A percentile compares a stretch with the other conserved stretches of the same genome.
Evolutionary conservation across 805 yeast species (phyloP).

Genomic region (Yamadazyma sp.): DNA sequence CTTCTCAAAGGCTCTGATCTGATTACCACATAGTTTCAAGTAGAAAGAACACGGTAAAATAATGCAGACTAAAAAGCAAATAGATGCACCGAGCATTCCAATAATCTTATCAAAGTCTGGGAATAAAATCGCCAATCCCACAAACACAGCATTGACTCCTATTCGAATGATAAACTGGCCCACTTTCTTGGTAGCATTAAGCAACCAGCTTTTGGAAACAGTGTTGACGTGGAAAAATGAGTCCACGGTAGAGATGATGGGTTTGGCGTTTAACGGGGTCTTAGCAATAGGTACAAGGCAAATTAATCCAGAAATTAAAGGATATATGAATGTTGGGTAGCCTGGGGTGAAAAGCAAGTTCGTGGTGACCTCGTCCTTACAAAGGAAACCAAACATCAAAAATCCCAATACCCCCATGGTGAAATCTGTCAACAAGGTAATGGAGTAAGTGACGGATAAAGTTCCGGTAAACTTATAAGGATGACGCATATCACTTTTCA

Average conservation of each 20-base stretch:
- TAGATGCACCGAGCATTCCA: constrained; percentile 77
- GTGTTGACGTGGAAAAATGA: constrained; percentile 40
- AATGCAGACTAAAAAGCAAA: constrained; percentile 77
- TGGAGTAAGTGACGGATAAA: constrained; percentile 56
- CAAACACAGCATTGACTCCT: constrained; percentile 56
- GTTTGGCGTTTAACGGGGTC: constrained; percentile 79
- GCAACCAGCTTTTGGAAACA: constrained; percentile 13
- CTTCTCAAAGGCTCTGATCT: constrained; percentile 41
- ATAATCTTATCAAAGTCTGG: constrained; percentile 82
- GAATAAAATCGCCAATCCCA: constrained; percentile 58
- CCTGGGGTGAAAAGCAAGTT: constrained; percentile 46
- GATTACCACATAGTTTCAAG: constrained; percentile 49
- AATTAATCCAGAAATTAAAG: constrained; percentile 61
- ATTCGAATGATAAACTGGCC: constrained; percentile 26
- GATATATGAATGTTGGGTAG: constrained; percentile 49
- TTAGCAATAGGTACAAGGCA: constrained; percentile 85
- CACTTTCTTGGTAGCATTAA: constrained; percentile 9
- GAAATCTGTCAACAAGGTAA: constrained; percentile 59
- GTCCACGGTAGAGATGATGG: constrained; percentile 73
- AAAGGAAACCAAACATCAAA: constrained; percentile 52
- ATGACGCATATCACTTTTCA: constrained; percentile 72
- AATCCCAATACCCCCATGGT: constrained; percentile 67
- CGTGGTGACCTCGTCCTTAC: constrained; percentile 54
- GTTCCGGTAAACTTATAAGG: constrained; percentile 58
- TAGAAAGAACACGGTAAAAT: constrained; percentile 78